Base-by-base conservation (phyloP, 148 eudicot species). In the Beta vulgaris region DNA sequence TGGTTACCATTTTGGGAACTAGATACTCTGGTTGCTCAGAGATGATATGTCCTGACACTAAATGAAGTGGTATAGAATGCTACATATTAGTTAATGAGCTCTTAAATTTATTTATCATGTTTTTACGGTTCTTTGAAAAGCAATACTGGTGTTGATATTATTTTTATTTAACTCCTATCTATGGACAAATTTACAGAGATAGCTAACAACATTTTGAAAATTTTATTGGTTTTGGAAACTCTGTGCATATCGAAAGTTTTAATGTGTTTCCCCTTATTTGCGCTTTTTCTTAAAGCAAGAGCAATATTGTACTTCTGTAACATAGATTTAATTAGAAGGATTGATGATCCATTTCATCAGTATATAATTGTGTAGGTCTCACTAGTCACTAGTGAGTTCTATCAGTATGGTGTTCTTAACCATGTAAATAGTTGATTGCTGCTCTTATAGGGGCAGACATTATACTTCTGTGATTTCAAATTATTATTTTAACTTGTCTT, bases 1-100 rank as follows among this genome's bases (percentile, higher is more conserved):
- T 37, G 70, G 62, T 28, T 66, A 26, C 66, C 25, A 40, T 25
- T n/a, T 57, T 64, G 14, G 68, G 42, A 54, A 13, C 31, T 73
- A 13, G 42, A 44, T 29, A 58, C 29, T 0, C 6, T 43, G 62
- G 32, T 34, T 64, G 44, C 26, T 21, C 40, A 34, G 35, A 34
- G 8, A 62, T 62, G 67, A 62, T 7, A 62, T 13, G 63, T 58
- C 63, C 16, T 28, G 31, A 58, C 19, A 48, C n/a, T n/a, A n/a
- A n/a, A n/a, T n/a, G n/a, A 14, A 18, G 2, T 0, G 3, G 3
- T 15, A 3, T 48, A 10, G 0, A 39, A 39, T 2, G 42, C 9
- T 39, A 39, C n/a, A 39, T 39, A 5, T 5, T 2, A 39, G 42
- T 10, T 39, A 39, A 39, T 10, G 2, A 12, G 54, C 18, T 48